Percentiles rank a stretch among this genome's conserved stretches.
Evolutionary conservation across 1,284 basidiomycete species (phyloP).

Genomic region (Cutaneotrichosporon cyanovorans): DNA sequence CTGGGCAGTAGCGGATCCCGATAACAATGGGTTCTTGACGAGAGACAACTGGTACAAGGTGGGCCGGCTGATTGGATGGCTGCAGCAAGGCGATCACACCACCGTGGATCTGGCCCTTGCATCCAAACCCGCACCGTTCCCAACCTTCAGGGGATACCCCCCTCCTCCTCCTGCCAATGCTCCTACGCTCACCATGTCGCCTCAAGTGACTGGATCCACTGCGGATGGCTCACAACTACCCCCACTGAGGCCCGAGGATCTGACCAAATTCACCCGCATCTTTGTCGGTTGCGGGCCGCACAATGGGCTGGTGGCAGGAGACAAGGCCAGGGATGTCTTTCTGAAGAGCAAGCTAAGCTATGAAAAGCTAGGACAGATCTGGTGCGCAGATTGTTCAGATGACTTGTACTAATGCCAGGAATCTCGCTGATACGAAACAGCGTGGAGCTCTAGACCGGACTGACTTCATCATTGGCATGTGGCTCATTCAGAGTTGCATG

Average conservation of each 20-base stretch:
- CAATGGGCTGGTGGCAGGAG: slow-evolving; percentile 70
- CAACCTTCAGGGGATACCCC: slow-evolving; percentile 66
- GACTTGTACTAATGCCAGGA: slow-evolving; percentile 56
- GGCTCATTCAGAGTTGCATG: slow-evolving; percentile 82
- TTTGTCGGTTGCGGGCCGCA: slow-evolving; percentile 66
- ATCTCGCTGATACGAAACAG: slow-evolving; percentile 86
- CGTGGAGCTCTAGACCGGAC: slow-evolving; percentile 80
- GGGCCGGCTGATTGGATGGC: slow-evolving; percentile 82
- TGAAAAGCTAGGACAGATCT: slow-evolving; percentile 88
- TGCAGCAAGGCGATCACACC: slow-evolving; percentile 62
- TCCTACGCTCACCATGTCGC: slow-evolving; percentile 43
- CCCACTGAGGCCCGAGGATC: slow-evolving; percentile 67
- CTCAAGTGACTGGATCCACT: slow-evolving; percentile 33
- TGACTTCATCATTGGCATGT: slow-evolving; percentile 97
- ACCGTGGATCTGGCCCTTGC: slow-evolving; percentile 22
- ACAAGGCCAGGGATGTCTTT: slow-evolving; percentile 87
- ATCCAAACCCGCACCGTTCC: slow-evolving; percentile 62
- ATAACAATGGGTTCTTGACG: slow-evolving; percentile 85
- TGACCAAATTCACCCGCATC: slow-evolving; percentile 68
- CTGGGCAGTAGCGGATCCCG: slow-evolving; percentile 86
- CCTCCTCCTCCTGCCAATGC: slow-evolving; percentile 46
- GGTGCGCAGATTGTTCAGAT: slow-evolving; percentile 55
- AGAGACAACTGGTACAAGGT: slow-evolving; percentile 77
- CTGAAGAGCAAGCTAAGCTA: slow-evolving; percentile 84
- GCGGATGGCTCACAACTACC: slow-evolving; percentile 46